phyloP scores from a whole-genome alignment of 1,284 basidiomycete genomes.

The Tylopilus sp. region DNA sequence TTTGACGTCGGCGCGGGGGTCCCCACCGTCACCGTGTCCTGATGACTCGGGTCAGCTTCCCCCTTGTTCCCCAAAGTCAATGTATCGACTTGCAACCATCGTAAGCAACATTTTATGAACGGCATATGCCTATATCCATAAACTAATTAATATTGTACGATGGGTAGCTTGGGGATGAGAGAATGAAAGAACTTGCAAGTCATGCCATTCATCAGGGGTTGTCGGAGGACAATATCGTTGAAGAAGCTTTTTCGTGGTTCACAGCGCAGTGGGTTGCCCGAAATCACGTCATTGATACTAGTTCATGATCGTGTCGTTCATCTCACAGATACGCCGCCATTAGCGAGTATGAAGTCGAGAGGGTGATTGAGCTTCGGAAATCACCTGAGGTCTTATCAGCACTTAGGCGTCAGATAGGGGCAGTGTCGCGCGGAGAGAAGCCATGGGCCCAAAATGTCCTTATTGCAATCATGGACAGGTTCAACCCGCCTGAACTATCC shows the following conservation, averaged over 20 bases:
- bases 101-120: constrained; percentile 13
- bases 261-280: constrained; percentile 27
- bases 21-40: not conserved
- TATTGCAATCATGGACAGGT: constrained; percentile 25
- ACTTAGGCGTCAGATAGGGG: constrained; percentile 23
- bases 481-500: constrained; percentile 12
- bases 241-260: constrained; percentile 33
- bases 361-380: constrained; percentile 23
- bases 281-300: not conserved
- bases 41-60: not conserved
- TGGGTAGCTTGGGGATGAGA: constrained; percentile 27
- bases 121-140: not conserved
- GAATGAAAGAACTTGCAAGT: constrained; percentile 24
- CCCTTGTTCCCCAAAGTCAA: constrained; percentile 34
- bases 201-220: constrained; percentile 26
- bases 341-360: constrained; percentile 18
- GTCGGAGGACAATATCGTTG: constrained; percentile 28
- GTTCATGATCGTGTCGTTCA: constrained; percentile 19
- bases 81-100: constrained; percentile 31
- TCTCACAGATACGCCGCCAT: constrained; percentile 18
- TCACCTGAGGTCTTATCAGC: constrained; percentile 18
- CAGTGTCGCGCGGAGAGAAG: constrained; percentile 25
- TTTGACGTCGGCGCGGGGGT: constrained; percentile 20
- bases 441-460: constrained; percentile 27
- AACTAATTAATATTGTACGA: constrained; percentile 2